Evolutionary conservation across 345 rosid genomes (phyloP).

Genomic region (Sisymbrium irio): DNA sequence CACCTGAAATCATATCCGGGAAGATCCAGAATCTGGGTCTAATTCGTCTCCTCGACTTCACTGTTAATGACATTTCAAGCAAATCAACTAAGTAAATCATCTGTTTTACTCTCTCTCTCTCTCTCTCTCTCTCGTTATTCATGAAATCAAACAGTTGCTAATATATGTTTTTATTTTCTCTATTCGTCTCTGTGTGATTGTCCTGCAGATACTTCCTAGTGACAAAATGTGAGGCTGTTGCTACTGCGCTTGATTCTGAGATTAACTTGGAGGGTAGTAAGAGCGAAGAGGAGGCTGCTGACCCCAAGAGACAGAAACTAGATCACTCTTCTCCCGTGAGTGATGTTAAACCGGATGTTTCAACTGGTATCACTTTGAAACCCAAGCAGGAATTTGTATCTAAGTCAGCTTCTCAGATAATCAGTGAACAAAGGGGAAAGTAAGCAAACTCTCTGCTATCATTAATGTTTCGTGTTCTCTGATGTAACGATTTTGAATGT

Average conservation of each 20-base stretch:
- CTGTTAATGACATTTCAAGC: conserved; percentile 80
- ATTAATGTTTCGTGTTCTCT: not conserved
- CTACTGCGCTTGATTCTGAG: conserved; percentile 67
- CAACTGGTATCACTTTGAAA: conserved; percentile 50
- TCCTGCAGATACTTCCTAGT: conserved; percentile 66
- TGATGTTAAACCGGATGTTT: conserved; percentile 29
- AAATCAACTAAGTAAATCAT: conserved; percentile 64
- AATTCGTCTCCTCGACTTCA: conserved; percentile 62
- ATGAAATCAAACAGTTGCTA: not conserved
- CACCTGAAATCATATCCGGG: conserved; percentile 63
- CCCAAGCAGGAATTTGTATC: conserved; percentile 64
- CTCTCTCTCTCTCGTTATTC: not conserved
- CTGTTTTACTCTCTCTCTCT: not conserved
- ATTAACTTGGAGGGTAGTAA: conserved; percentile 35
- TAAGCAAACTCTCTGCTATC: conserved; percentile 32
- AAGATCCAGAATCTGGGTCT: conserved; percentile 73
- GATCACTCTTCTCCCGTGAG: conserved; percentile 34
- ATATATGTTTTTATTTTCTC: not conserved
- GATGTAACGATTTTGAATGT: not conserved
- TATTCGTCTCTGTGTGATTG: not conserved
- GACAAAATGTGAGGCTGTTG: conserved; percentile 67
- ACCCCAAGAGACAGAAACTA: conserved; percentile 44
- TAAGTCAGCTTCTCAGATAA: conserved; percentile 85
- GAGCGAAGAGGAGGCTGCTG: conserved; percentile 39
- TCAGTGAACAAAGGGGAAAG: conserved; percentile 67